Percentiles rank a stretch among this genome's conserved stretches.
Conservation (phyloP, 148 eudicot species). For the Chenopodium album region DNA sequence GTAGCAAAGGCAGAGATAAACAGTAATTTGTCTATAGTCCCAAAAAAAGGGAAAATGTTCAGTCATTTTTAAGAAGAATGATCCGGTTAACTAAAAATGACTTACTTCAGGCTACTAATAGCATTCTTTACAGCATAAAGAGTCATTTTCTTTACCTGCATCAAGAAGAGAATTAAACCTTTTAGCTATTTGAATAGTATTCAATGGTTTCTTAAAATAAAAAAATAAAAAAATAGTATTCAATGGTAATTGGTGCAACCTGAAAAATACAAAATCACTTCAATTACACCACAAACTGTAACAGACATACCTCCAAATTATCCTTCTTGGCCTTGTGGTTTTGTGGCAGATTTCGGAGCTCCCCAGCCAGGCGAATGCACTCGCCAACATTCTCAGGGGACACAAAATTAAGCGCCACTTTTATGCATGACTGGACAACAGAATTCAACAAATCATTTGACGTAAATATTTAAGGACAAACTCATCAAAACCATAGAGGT, state of each 20-base stretch:
- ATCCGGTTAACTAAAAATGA: background rate
- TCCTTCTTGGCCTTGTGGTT: constrained; percentile 37
- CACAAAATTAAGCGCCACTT: constrained; percentile 36
- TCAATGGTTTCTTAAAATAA: too few species aligned
- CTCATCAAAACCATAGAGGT: background rate
- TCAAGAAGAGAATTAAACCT: background rate
- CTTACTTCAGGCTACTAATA: background rate
- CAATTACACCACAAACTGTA: background rate
- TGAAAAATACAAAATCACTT: background rate
- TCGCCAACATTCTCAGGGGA: constrained; percentile 33
- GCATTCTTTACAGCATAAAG: constrained; percentile 14
- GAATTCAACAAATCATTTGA: too few species aligned
- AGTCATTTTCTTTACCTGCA: constrained; percentile 30
- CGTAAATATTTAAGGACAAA: background rate
- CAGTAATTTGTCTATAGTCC: too few species aligned
- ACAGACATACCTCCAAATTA: constrained; percentile 30
- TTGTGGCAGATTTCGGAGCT: constrained; percentile 29
- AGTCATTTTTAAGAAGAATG: too few species aligned
- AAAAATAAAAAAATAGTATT: too few species aligned
- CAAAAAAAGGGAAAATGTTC: too few species aligned
- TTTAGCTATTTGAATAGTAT: background rate
- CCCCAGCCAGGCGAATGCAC: constrained; percentile 33
- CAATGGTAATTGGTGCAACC: background rate
- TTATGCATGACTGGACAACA: constrained; percentile 36
- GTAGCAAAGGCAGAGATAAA: too few species aligned